Conservation (phyloP, 805 yeast genomes). For the Metschnikowia amazonensis region DNA sequence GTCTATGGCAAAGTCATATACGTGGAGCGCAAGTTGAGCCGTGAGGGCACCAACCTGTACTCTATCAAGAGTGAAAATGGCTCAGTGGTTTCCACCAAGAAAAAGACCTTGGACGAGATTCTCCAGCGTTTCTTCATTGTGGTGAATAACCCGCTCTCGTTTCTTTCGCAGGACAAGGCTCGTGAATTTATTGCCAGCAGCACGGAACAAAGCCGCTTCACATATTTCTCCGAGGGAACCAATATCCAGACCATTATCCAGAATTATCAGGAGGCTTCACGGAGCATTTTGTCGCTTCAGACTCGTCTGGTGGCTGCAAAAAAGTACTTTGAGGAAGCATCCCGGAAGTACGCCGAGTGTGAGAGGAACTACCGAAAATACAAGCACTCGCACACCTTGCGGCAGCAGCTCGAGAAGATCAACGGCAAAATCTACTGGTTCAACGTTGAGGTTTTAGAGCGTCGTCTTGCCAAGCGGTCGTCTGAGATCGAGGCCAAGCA, state of each 20-base stretch:
- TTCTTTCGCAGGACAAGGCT: conserved; percentile 91
- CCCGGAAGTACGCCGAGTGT: conserved; percentile 27
- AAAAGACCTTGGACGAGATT: conserved; percentile 62
- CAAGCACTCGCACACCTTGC: conserved; percentile 31
- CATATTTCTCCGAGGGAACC: conserved; percentile 77
- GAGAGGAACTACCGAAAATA: conserved; percentile 31
- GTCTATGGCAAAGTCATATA: conserved; percentile 65
- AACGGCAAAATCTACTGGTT: conserved; percentile 43
- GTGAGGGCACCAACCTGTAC: conserved; percentile 52
- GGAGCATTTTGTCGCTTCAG: conserved; percentile 29
- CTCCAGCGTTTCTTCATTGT: conserved; percentile 69
- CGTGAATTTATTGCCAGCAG: conserved; percentile 81
- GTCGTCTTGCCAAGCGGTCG: conserved; percentile 20
- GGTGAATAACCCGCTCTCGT: conserved; percentile 87
- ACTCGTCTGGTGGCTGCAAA: conserved; percentile 26
- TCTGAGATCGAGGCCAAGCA: conserved; percentile 13
- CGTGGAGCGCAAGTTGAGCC: conserved; percentile 62
- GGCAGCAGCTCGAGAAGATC: conserved; percentile 30
- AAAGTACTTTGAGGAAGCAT: conserved; percentile 24
- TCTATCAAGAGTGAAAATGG: conserved; percentile 51
- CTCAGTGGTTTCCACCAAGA: conserved; percentile 54
- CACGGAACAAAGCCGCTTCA: conserved; percentile 66
- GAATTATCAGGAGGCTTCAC: conserved; percentile 40
- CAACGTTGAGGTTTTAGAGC: conserved; percentile 32
- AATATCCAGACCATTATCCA: conserved; percentile 61